Base-by-base conservation (phyloP, 352 stramenopile genomes). In the Phytophthora constricta region DNA sequence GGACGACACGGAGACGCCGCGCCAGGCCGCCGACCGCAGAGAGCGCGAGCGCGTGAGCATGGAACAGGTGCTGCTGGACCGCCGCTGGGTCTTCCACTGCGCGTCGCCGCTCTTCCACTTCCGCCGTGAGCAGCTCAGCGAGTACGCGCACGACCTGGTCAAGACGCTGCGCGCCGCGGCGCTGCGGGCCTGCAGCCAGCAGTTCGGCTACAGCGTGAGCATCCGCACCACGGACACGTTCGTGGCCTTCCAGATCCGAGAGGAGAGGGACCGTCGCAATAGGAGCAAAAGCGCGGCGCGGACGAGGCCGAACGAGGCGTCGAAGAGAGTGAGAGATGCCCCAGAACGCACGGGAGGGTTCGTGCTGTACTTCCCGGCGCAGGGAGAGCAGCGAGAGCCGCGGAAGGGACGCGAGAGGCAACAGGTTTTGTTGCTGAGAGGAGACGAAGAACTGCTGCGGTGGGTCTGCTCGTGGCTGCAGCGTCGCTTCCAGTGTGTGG, bases 401-500 rank as follows among this genome's bases (percentile, higher is more conserved):
- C 73, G 72, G 58, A 75, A 72, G 65, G 65, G 63, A 37, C 70
- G 75, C 16, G 81, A 91, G 52, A 63, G 39, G 46, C 68, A 89
- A 52, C 72, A 90, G 33, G 75, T 91, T 26, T 46, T 93, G 43
- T 68, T 93, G 50, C 51, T 91, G 31, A 74, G 79, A 41, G 84
- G 84, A 60, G 63, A 86, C 26, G 77, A 86, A 56, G 66, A 83
- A 43, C 71, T 93, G 20, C 51, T 93, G 19, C 56, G 60, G 10
- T 84, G 76, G 70, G 62, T 77, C 13, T 89, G 84, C 48, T 76
- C 69, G 16, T 93, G 84, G 84, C 48, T 93, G 48, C 84, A 93
- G 65, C 82, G 72, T 22, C 80, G 78, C 65, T 93, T 90, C 62
- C 84, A 93, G 62, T 91, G 84, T 50, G 67, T 93, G 7, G 81